Conservation (phyloP, 139 green algal species). For the Micractinium conductrix region DNA sequence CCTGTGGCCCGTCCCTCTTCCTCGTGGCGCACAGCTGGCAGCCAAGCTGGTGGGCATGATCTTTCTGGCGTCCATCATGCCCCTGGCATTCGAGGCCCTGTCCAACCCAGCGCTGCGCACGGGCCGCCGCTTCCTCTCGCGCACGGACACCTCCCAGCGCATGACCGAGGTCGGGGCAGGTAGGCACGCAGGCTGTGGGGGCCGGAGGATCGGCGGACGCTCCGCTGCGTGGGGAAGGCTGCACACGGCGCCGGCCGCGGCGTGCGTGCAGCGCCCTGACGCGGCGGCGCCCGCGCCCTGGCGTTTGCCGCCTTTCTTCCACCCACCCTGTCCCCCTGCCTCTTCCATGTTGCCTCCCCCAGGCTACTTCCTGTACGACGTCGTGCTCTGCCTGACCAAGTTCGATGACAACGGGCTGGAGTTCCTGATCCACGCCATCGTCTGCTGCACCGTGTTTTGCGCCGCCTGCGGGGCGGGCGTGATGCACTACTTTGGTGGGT, state of each 20-base stretch:
- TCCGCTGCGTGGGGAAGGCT: too few species aligned
- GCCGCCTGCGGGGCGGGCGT: conserved; percentile 31
- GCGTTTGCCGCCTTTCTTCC: too few species aligned
- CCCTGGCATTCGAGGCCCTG: conserved; percentile 3
- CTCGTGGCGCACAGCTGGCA: conserved; percentile 7
- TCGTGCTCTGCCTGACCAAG: conserved; percentile 10
- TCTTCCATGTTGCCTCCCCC: too few species aligned
- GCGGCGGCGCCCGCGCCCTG: too few species aligned
- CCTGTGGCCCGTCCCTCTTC: background rate
- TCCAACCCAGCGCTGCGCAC: background rate
- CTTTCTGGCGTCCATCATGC: conserved; percentile 11
- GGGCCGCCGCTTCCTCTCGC: background rate
- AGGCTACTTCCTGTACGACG: conserved; percentile 50
- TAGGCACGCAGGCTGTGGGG: too few species aligned
- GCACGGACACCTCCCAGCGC: background rate
- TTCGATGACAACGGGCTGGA: conserved; percentile 37
- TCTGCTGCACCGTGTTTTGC: conserved; percentile 39
- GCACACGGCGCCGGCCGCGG: too few species aligned
- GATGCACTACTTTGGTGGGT: conserved; percentile 34
- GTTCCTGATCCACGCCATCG: conserved; percentile 41
- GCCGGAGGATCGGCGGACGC: too few species aligned
- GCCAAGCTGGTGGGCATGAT: conserved; percentile 35
- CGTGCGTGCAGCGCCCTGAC: too few species aligned
- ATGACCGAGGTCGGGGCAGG: conserved; percentile 18
- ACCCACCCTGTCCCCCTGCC: too few species aligned